Evolutionary conservation across 176 grass and related monocot genomes (phyloP), one percentile per base, ranked within the genome.

Genomic region (Themeda triandra): DNA sequence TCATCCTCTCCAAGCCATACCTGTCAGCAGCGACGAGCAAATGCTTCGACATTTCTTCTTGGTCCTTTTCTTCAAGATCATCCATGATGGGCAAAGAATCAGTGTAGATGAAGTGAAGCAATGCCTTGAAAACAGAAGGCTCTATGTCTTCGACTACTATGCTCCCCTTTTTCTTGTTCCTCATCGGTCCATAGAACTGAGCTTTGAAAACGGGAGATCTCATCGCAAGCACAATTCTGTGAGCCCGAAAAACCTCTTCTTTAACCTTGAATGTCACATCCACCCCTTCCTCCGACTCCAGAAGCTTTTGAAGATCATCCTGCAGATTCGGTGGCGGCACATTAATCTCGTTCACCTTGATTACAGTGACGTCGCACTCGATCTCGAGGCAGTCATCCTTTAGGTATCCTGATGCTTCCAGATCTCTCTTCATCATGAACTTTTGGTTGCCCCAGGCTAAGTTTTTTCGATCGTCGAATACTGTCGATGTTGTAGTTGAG

Each of bases 381-480:
- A 75, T 75, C 27, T 12, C 72, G 4, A 75, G 45, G 45, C 44
- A 13, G 3, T 28, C 44, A 1, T 75, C 28, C 45, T 10, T 3
- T 0, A 53, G 42, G 71, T 21, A 74, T 5, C 3, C 25, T 0
- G 0, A 49, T 8, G 45, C 45, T 13, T 53, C 17, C 27, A 75
- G 72, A 21, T 32, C 72, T 8, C 17, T 32, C 45, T 6, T 75
- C 10, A 23, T 33, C 8, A 21, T 75, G 45, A 75, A 33, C 8
- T 13, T 21, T 1, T 0, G 4, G 27, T 0, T 0, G 3, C 71
- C 71, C 25, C 27, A 46, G 24, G 0, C 5, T 4, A 1, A 0
- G 0, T 2, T 3, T 21, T 2, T 3, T 21, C 4, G 7, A 29
- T 7, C 8, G 8, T 31, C 11, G 27, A 74, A 31, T 4, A 31